Conservation (phyloP, 2,329 filamentous ascomycete genomes). For the Aureobasidium sp. region DNA sequence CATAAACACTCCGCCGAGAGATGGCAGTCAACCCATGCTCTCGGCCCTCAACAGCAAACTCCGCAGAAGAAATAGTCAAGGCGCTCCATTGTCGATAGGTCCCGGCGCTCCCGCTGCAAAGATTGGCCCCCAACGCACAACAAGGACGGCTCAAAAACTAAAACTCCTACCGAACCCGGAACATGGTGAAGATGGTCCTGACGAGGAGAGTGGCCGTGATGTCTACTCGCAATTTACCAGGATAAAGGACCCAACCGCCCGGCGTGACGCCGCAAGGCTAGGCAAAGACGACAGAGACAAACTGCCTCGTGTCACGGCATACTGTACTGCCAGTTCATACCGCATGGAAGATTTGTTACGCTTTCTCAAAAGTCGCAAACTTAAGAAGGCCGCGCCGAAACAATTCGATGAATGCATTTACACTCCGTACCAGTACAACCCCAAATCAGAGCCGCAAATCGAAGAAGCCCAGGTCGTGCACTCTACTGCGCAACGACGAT, state of each 20-base stretch:
- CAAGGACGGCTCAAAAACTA: slow-evolving; percentile 91
- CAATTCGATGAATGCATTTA: slow-evolving; percentile 97
- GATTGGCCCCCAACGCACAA: slow-evolving; percentile 89
- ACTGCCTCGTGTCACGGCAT: slow-evolving; percentile 86
- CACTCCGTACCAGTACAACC: slow-evolving; percentile 74
- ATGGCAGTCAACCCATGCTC: slow-evolving; percentile 51
- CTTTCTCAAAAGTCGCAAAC: slow-evolving; percentile 80
- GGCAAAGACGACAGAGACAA: slow-evolving; percentile 87
- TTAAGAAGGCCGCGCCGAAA: slow-evolving; percentile 75
- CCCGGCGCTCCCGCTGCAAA: slow-evolving; percentile 48
- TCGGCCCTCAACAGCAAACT: slow-evolving; percentile 81
- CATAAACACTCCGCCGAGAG: slow-evolving; percentile 31
- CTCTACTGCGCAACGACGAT: slow-evolving; percentile 50
- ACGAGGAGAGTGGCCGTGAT: slow-evolving; percentile 88
- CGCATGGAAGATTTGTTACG: slow-evolving; percentile 82
- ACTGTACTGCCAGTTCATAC: slow-evolving; percentile 90
- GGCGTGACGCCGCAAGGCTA: slow-evolving; percentile 81
- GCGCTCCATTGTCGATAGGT: slow-evolving; percentile 43
- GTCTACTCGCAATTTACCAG: slow-evolving; percentile 97
- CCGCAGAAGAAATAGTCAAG: slow-evolving; percentile 75
- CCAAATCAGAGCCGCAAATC: slow-evolving; percentile 21
- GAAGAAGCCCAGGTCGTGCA: slow-evolving; percentile 25
- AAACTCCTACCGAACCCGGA: slow-evolving; percentile 94
- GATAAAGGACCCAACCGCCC: slow-evolving; percentile 91
- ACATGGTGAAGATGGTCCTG: slow-evolving; percentile 62